phyloP scores from a whole-genome alignment of 148 eudicot genomes.

The Oxyria digyna region DNA sequence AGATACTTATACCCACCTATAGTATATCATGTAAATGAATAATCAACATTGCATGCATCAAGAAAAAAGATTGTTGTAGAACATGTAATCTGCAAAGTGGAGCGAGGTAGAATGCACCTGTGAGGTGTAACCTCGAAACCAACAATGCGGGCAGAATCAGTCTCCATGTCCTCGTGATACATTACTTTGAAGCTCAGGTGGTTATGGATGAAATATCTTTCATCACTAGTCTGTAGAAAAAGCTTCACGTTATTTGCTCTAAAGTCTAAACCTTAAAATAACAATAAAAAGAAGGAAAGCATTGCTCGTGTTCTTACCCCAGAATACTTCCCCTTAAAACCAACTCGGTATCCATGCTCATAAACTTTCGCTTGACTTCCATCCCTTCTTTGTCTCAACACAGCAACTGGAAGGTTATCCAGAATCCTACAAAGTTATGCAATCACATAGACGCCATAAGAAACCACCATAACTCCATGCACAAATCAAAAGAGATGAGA shows the following conservation, averaged over 20 bases:
- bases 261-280: neutral
- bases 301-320: slow-evolving; percentile 21
- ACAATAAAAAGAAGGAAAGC: neutral
- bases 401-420: slow-evolving; percentile 49
- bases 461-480: neutral
- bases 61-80: neutral
- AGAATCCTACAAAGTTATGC: slow-evolving; percentile 23
- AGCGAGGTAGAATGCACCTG: slow-evolving; percentile 22
- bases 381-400: slow-evolving; percentile 26
- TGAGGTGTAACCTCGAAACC: slow-evolving; percentile 44
- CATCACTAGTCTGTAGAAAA: slow-evolving; percentile 22
- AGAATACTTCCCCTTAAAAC: slow-evolving; percentile 33
- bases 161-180: slow-evolving; percentile 36
- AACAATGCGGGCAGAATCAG: slow-evolving; percentile 40
- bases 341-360: slow-evolving; percentile 43
- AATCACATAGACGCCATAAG: neutral
- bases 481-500: neutral
- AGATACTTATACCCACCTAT: neutral
- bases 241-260: neutral
- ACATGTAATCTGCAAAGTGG: neutral
- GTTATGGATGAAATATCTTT: slow-evolving; percentile 37
- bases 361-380: slow-evolving; percentile 26
- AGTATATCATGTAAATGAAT: neutral
- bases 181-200: slow-evolving; percentile 43
- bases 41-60: neutral